A percentile compares a stretch with the other conserved stretches of the same genome.
These are phyloP conservation scores for Ilyonectria robusta DNA, from an alignment of 2,329 filamentous ascomycete species.

Conservation along the genomic window DNA sequence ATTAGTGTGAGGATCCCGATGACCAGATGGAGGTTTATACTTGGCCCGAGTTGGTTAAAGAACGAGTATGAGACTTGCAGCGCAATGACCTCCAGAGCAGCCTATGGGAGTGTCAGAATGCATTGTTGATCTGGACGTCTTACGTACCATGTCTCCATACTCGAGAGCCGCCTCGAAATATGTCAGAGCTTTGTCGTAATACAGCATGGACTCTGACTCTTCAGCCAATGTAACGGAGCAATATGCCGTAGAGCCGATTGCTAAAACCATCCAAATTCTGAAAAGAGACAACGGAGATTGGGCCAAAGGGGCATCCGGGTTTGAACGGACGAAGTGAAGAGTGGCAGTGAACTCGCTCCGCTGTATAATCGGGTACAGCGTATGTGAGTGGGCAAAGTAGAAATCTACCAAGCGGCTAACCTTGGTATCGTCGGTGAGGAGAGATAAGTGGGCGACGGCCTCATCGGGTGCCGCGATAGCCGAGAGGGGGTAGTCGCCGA, in stretches of 20 bases:
- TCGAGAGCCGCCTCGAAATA: constrained; percentile 57
- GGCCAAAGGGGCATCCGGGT: constrained; percentile 47
- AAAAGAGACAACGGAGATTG: constrained; percentile 55
- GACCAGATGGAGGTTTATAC: constrained; percentile 39
- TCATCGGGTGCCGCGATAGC: constrained; percentile 45
- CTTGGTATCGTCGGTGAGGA: constrained; percentile 45
- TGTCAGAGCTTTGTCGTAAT: constrained; percentile 60
- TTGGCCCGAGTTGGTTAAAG: constrained; percentile 63
- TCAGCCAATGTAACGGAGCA: constrained; percentile 59
- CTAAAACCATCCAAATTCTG: constrained; percentile 64
- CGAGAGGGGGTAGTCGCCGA: constrained; percentile 49
- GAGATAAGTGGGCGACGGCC: constrained; percentile 26
- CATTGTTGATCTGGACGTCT: background rate
- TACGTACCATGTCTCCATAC: constrained; percentile 55
- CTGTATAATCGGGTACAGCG: constrained; percentile 60
- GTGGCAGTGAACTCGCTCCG: constrained; percentile 52
- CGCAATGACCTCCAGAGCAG: constrained; percentile 60
- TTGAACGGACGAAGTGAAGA: constrained; percentile 49
- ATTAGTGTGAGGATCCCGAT: background rate
- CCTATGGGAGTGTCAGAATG: constrained; percentile 40
- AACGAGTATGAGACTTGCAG: constrained; percentile 64
- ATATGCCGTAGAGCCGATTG: constrained; percentile 61
- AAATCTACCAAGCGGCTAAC: constrained; percentile 54
- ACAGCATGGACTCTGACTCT: constrained; percentile 58
- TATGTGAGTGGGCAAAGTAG: constrained; percentile 64